Conservation (phyloP, 805 yeast genomes). For the Teunomyces barrocoloradensis region DNA sequence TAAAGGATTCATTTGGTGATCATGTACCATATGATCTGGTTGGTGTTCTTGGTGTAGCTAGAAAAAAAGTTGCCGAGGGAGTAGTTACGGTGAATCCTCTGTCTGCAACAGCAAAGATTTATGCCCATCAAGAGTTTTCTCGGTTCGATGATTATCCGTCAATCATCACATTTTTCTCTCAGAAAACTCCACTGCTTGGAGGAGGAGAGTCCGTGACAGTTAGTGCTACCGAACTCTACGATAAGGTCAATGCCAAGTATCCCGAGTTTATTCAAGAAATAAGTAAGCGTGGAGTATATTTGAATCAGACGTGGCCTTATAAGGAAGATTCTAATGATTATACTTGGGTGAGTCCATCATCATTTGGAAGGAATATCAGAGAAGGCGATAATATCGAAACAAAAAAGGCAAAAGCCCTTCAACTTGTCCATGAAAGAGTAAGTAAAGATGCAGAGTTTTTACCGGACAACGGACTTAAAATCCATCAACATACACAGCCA, state of each 20-base stretch:
- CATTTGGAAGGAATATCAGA: slow-evolving; percentile 6
- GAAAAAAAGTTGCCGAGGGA: slow-evolving; percentile 6
- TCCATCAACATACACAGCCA: slow-evolving; percentile 10
- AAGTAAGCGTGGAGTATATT: slow-evolving; percentile 9
- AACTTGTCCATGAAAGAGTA: slow-evolving; percentile 4
- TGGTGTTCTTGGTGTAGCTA: slow-evolving; percentile 8
- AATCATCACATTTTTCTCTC: slow-evolving; percentile 19
- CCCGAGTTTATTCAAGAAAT: slow-evolving; percentile 19
- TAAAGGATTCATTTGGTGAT: slow-evolving; percentile 3
- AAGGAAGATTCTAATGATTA: slow-evolving; percentile 5
- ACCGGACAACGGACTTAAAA: slow-evolving; percentile 5
- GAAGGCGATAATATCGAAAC: slow-evolving; percentile 4
- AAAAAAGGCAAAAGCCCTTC: slow-evolving; percentile 7
- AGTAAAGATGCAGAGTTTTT: slow-evolving; percentile 9
- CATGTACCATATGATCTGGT: slow-evolving; percentile 8
- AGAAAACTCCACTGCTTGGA: slow-evolving; percentile 4
- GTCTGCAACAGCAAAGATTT: slow-evolving; percentile 7
- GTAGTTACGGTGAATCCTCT: slow-evolving; percentile 10
- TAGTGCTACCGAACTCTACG: slow-evolving; percentile 20
- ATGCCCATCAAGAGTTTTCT: slow-evolving; percentile 22
- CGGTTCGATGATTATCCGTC: slow-evolving; percentile 18
- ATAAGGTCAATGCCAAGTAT: slow-evolving; percentile 13
- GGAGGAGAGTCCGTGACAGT: slow-evolving; percentile 21
- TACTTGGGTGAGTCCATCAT: slow-evolving; percentile 8
- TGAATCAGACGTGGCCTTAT: slow-evolving; percentile 7